A percentile compares a stretch with the other conserved stretches of the same genome.
Conservation (phyloP, 768 basidiomycete genomes). For the Suillus placidus region DNA sequence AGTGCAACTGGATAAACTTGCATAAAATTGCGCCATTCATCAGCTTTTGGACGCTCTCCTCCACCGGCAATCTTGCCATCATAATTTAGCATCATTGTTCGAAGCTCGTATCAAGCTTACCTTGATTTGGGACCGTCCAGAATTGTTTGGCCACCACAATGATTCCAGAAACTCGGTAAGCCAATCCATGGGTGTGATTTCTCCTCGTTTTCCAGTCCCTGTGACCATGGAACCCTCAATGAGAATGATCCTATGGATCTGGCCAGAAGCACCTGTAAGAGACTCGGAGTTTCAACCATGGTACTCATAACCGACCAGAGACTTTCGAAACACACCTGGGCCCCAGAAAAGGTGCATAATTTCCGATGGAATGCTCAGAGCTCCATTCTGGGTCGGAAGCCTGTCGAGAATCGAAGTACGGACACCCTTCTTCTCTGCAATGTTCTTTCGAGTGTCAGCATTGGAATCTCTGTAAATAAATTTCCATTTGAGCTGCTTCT, state of each 20-base stretch:
- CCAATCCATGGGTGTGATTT: neutral
- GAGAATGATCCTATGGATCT: neutral
- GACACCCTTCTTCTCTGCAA: neutral
- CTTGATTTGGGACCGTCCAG: neutral
- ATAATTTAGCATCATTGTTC: too few species aligned
- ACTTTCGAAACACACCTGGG: neutral
- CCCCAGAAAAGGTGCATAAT: neutral
- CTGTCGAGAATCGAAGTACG: neutral
- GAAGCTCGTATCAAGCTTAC: too few species aligned
- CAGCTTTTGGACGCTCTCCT: neutral
- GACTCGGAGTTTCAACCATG: neutral
- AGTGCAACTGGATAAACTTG: neutral
- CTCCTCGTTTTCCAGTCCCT: neutral
- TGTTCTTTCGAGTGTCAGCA: neutral
- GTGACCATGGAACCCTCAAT: neutral
- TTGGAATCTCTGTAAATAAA: neutral
- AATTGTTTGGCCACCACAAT: neutral
- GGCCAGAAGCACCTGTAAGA: neutral
- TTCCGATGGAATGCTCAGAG: neutral
- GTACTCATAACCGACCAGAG: neutral
- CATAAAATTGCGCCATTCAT: neutral
- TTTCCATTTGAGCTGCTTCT: constrained; percentile 1
- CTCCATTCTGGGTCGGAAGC: neutral
- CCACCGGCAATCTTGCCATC: neutral
- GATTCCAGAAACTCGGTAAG: neutral